These are phyloP conservation scores for Arachis hypogaea DNA, from an alignment of 306 rosid species.

Conservation along the genomic window DNA sequence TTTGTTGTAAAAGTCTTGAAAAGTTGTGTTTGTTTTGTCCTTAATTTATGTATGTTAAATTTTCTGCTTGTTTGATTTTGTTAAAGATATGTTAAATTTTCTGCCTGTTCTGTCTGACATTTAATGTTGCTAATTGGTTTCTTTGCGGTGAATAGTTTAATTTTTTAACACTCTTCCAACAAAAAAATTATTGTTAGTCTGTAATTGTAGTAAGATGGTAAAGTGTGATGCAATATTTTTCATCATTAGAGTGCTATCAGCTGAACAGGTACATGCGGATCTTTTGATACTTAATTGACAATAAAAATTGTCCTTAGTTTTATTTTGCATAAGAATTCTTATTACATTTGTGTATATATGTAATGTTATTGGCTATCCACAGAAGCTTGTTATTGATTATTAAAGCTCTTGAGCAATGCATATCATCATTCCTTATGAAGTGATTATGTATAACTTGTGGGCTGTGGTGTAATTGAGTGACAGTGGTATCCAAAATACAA, in stretches of 20 bases:
- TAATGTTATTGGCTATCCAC: neutral
- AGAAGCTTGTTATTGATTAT: conserved; percentile 18
- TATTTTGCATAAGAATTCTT: neutral
- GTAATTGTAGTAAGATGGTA: too few relatives aligned
- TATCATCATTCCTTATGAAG: neutral
- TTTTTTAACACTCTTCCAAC: too few relatives aligned
- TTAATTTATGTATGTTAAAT: too few relatives aligned
- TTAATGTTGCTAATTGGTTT: too few relatives aligned
- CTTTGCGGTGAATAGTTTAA: too few relatives aligned
- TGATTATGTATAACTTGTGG: conserved; percentile 11
- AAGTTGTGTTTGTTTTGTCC: too few relatives aligned
- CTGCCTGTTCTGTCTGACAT: too few relatives aligned
- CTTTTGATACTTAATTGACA: neutral
- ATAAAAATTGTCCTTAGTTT: neutral
- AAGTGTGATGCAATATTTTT: neutral
- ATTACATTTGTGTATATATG: neutral
- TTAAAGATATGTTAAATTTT: too few relatives aligned
- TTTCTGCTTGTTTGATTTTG: too few relatives aligned
- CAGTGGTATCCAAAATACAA: neutral
- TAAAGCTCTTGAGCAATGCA: neutral
- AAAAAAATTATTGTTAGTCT: too few relatives aligned
- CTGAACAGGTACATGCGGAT: conserved; percentile 1
- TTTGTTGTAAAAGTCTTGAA: too few relatives aligned
- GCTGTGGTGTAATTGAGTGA: neutral
- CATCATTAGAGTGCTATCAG: neutral